A percentile compares a stretch with the other conserved stretches of the same genome.
Evolutionary conservation across 306 rosid genomes (phyloP).

Genomic region (Glycine latifolia): DNA sequence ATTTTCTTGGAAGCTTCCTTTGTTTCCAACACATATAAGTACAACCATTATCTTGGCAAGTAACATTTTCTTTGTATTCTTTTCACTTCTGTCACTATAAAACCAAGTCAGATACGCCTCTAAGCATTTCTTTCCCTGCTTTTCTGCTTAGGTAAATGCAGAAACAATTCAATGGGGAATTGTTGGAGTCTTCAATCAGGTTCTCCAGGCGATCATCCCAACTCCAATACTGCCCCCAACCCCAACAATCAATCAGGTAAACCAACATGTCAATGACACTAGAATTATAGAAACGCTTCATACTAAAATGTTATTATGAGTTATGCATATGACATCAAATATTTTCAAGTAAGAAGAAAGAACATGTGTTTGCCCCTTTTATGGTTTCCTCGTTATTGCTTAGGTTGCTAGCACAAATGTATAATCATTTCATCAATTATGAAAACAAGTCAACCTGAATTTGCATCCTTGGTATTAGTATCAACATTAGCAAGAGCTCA

Average conservation of each 20-base stretch:
- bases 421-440: conserved; percentile 25
- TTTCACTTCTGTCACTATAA: conserved; percentile 32
- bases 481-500: background rate
- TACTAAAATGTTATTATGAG: background rate
- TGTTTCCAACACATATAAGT: background rate
- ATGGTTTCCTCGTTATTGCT: background rate
- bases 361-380: conserved; percentile 21
- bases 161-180: conserved; percentile 50
- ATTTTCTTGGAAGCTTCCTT: conserved; percentile 50
- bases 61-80: background rate
- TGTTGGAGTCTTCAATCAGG: conserved; percentile 44
- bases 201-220: background rate
- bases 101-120: conserved; percentile 5
- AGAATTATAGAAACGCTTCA: background rate
- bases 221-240: conserved; percentile 2
- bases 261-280: background rate
- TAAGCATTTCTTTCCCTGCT: background rate
- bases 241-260: conserved; percentile 45
- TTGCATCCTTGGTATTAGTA: background rate
- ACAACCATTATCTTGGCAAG: background rate
- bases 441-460: conserved; percentile 6
- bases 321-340: conserved; percentile 15
- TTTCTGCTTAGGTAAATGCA: conserved; percentile 25
- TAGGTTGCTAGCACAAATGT: conserved; percentile 17
- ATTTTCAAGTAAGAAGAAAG: background rate